Evolutionary conservation across 805 yeast species (phyloP), one percentile per base, ranked within the genome.

Genomic region (Teunomyces stri): DNA sequence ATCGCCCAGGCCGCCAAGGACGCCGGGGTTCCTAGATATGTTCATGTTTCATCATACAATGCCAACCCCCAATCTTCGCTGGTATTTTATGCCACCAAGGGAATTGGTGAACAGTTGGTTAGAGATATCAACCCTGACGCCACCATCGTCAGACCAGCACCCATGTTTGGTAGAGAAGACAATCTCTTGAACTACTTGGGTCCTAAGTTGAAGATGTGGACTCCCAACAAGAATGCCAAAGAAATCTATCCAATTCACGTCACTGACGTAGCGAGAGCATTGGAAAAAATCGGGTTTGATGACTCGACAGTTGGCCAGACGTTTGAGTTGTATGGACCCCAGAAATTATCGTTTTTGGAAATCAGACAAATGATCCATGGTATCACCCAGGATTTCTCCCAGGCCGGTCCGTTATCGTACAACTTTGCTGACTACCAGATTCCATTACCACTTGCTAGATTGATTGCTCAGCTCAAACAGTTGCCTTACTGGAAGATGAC

Each of bases 81-180:
- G 6, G 75, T 78, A n/a, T 89, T 79, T 65, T 82, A 81, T 64
- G 85, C 90, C 31, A 82, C 96, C 34, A 89, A 89, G 70, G 94
- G 87, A 44, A 65, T 82, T 42, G 91, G 87, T 48, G 96, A 89
- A 69, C 76, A 80, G 59, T 80, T 78, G 28, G 95, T 85, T 21
- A 73, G 78, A 50, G 88, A 80, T 36, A 78, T 78, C 40, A 64
- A 79, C 46, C 95, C 96, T 22, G 86, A 81, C 59, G 76, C 88
- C 42, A 88, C 96, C 15, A 87, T 89, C 58, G 94, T 88, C 27
- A 82, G 96, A 66, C 96, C 96, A 5, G 82, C 86, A 20, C 88
- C 87, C 43, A 77, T 87, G 80, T 88, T 70, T 61, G 94, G 94
- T 28, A 74, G 84, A 59, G 86, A 84, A 62, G 90, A 86, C 64